Percentiles rank a stretch among this genome's conserved stretches.
phyloP scores from a whole-genome alignment of 148 eudicot genomes.

The Amaranthus hypochondriacus region DNA sequence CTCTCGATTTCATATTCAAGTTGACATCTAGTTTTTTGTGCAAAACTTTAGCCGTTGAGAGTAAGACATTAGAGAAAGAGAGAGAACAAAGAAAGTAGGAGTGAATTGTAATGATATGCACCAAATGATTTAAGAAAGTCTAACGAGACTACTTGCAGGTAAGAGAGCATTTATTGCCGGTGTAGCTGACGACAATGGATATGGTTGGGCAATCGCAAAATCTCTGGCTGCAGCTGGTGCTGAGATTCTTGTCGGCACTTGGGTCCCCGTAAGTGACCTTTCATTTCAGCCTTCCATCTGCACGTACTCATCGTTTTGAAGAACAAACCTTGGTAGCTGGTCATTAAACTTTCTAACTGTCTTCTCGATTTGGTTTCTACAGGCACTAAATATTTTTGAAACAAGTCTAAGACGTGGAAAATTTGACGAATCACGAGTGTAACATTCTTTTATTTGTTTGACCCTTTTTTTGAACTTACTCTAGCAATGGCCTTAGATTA shows the following conservation, averaged over 20 bases:
- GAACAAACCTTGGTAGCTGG: background rate
- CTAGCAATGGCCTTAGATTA: background rate
- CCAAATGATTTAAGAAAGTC: background rate
- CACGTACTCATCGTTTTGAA: background rate
- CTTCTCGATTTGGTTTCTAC: constrained; percentile 9
- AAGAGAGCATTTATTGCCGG: constrained; percentile 96
- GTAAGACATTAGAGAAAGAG: too few species aligned
- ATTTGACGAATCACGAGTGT: constrained; percentile 90
- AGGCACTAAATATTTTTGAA: constrained; percentile 94
- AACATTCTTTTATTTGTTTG: constrained; percentile 26
- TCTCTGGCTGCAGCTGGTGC: constrained; percentile 98
- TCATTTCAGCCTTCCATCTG: background rate
- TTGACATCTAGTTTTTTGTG: background rate
- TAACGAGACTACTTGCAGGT: constrained; percentile 36
- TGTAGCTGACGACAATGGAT: constrained; percentile 92
- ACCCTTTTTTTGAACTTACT: background rate
- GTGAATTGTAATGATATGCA: background rate
- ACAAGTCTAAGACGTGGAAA: constrained; percentile 92
- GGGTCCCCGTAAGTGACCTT: constrained; percentile 83
- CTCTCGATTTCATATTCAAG: background rate
- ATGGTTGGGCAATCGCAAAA: constrained; percentile 98
- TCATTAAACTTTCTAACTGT: background rate
- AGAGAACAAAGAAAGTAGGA: background rate
- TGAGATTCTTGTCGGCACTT: constrained; percentile 93
- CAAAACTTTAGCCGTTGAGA: too few species aligned